A percentile compares a stretch with the other conserved stretches of the same genome.
These are phyloP conservation scores for Hypomyces rosellus DNA, from an alignment of 2,329 filamentous ascomycete species.

Conservation along the genomic window DNA sequence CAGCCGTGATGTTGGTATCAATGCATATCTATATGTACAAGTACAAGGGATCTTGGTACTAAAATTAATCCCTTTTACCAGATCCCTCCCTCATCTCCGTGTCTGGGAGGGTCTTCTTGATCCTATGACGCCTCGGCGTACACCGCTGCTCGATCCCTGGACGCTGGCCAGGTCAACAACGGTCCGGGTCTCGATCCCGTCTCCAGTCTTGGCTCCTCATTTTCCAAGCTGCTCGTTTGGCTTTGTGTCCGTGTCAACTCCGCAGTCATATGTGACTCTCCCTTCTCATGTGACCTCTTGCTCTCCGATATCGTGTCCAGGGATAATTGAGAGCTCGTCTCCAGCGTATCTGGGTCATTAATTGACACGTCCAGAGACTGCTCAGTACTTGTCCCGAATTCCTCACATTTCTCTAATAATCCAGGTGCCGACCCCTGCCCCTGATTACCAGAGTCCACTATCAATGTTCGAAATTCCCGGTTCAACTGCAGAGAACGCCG, in stretches of 20 bases:
- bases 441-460: no score
- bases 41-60: no score
- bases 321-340: not conserved
- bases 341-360: not conserved
- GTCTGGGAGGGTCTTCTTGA: no score
- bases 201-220: no score
- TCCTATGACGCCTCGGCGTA: no score
- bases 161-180: constrained; percentile 1
- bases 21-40: no score
- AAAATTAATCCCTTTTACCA: no score
- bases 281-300: not conserved
- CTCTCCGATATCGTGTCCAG: not conserved
- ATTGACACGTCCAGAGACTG: not conserved
- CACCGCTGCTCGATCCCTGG: not conserved
- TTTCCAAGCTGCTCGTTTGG: not conserved
- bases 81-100: no score
- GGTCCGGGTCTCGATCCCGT: not conserved
- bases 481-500: constrained; percentile 18
- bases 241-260: not conserved
- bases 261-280: not conserved
- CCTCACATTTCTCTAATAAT: not conserved
- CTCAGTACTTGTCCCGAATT: not conserved
- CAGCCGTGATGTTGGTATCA: no score
- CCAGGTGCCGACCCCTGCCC: not conserved
- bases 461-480: constrained; percentile 15